Percentiles rank a stretch among this genome's conserved stretches.
These are phyloP conservation scores for Naematelia aurantialba DNA, from an alignment of 768 basidiomycete species.

Conservation along the genomic window DNA sequence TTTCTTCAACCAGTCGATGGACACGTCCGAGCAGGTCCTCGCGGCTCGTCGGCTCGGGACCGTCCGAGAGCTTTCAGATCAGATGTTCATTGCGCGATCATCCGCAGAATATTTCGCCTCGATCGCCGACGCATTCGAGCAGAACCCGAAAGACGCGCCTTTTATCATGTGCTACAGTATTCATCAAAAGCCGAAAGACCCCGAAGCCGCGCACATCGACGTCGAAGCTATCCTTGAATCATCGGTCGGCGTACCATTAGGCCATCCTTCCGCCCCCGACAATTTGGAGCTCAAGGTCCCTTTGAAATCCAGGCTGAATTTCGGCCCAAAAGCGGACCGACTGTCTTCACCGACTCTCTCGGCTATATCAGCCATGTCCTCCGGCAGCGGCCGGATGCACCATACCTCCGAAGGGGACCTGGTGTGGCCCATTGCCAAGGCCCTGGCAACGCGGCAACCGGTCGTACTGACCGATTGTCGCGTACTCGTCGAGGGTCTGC, in stretches of 20 bases:
- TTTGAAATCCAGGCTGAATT: conserved; percentile 8
- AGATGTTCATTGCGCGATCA: conserved; percentile 24
- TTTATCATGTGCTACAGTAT: conserved; percentile 38
- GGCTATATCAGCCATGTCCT: conserved; percentile 38
- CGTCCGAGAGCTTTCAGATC: conserved; percentile 33
- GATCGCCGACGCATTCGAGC: conserved; percentile 26
- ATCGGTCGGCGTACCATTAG: conserved; percentile 30
- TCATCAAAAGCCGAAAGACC: conserved; percentile 7
- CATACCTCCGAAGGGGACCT: conserved; percentile 14
- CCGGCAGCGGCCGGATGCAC: conserved; percentile 24
- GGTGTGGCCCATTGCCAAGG: conserved; percentile 43
- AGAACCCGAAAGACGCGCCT: conserved; percentile 36
- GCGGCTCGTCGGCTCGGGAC: conserved; percentile 30
- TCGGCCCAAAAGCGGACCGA: conserved; percentile 28
- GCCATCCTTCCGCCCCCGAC: conserved; percentile 23
- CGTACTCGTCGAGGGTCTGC: conserved; percentile 30
- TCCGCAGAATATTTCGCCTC: conserved; percentile 29
- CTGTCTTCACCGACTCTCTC: conserved; percentile 38
- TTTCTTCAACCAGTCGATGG: conserved; percentile 35
- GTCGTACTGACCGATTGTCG: conserved; percentile 43
- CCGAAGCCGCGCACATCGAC: background rate
- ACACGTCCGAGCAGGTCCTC: conserved; percentile 31
- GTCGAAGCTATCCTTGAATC: conserved; percentile 21
- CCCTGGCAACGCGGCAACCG: conserved; percentile 34
- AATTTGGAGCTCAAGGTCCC: conserved; percentile 14